Conservation (phyloP, 2,329 filamentous ascomycete genomes). For the Aspergillus melleus region DNA sequence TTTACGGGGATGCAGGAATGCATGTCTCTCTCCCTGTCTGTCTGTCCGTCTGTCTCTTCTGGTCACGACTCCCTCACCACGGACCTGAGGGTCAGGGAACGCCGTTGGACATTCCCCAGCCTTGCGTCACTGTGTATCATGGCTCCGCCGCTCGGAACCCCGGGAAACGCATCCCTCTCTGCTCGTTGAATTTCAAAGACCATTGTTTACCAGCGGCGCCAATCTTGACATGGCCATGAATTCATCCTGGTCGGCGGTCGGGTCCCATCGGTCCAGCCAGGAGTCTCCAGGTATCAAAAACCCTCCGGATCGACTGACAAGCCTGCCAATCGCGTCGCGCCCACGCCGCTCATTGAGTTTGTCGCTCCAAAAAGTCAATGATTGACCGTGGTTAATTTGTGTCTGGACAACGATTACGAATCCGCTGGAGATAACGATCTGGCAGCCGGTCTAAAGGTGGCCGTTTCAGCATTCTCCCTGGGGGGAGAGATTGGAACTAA, state of each 20-base stretch:
- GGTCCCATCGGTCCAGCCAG: background rate
- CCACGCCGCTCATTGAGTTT: background rate
- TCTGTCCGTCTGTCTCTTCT: background rate
- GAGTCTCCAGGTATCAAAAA: background rate
- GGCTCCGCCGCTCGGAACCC: background rate
- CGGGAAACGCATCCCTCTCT: background rate
- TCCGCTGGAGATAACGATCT: background rate
- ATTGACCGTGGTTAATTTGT: background rate
- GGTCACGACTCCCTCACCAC: no score
- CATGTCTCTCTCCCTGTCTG: background rate
- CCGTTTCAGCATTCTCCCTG: background rate
- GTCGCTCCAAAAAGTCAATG: background rate
- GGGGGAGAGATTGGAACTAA: no score
- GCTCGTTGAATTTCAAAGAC: background rate
- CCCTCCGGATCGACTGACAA: background rate
- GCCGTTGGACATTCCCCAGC: background rate
- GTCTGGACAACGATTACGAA: background rate
- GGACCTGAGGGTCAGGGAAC: background rate
- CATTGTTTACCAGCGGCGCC: background rate
- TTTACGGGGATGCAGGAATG: background rate
- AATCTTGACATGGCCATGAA: background rate
- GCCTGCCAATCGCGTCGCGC: background rate
- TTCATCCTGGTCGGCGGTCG: background rate
- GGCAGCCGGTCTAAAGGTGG: background rate
- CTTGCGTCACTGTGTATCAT: conserved; percentile 12